Conservation (phyloP, 179 eudicot genomes). For the Vitellaria paradoxa region DNA sequence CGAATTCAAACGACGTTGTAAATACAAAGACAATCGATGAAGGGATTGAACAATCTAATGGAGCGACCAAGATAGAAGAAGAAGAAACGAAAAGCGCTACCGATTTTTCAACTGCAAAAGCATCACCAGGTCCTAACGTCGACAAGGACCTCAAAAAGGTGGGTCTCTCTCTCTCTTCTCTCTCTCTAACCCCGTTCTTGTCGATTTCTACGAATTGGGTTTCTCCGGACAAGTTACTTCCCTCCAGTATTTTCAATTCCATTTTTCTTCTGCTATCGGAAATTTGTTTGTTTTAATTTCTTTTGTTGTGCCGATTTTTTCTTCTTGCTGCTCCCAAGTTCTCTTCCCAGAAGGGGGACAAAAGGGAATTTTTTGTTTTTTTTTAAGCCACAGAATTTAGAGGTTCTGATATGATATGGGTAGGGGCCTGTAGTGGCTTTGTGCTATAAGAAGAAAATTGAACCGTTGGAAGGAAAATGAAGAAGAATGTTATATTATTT, state of each 20-base stretch:
- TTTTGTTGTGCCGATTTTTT: too few species aligned
- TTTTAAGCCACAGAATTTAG: background rate
- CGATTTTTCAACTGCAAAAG: background rate
- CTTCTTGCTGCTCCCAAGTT: too few species aligned
- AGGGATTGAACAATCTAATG: constrained; percentile 5
- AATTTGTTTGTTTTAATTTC: too few species aligned
- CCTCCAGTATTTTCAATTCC: too few species aligned
- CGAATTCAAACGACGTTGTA: constrained; percentile 39
- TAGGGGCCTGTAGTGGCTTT: background rate
- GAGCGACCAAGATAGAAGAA: constrained; percentile 9
- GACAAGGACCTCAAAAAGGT: constrained; percentile 85
- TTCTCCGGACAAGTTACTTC: background rate
- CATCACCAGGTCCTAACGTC: constrained; percentile 28
- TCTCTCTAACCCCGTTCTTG: background rate
- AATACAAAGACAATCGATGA: constrained; percentile 27
- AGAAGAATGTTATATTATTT: too few species aligned
- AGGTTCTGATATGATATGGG: background rate
- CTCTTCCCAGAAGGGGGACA: background rate
- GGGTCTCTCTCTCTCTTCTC: background rate
- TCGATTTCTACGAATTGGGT: background rate
- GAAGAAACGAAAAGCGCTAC: background rate
- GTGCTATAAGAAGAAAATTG: background rate
- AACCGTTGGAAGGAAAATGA: too few species aligned
- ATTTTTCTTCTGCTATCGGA: too few species aligned
- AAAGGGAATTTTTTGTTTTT: too few species aligned